phyloP scores from a whole-genome alignment of 2,329 filamentous ascomycete species.

The Penicillium sp. region DNA sequence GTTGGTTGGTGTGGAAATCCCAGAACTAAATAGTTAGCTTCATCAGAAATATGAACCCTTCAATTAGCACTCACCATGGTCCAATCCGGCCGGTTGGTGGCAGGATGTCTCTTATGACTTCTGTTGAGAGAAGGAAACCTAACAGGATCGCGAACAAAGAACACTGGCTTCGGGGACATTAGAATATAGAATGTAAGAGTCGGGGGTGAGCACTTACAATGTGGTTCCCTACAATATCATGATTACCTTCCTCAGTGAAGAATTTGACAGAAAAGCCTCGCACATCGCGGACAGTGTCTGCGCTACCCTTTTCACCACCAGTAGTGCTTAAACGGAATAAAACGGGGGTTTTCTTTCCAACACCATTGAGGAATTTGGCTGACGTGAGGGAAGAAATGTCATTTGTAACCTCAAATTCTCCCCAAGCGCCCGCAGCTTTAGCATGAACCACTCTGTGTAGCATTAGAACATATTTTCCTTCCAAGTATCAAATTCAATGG shows the following conservation, averaged over 20 bases:
- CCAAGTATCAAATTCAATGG: too few relatives aligned
- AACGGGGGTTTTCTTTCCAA: slow-evolving; percentile 57
- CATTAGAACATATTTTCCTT: neutral
- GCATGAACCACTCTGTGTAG: slow-evolving; percentile 55
- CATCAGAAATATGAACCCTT: neutral
- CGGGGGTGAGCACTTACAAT: slow-evolving; percentile 11
- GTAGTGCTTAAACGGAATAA: slow-evolving; percentile 52
- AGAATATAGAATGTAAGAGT: neutral
- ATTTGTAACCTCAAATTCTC: slow-evolving; percentile 61
- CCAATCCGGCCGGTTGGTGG: slow-evolving; percentile 64
- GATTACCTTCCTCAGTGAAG: slow-evolving; percentile 54
- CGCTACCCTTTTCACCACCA: slow-evolving; percentile 48
- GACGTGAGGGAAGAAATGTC: slow-evolving; percentile 56
- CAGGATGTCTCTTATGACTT: slow-evolving; percentile 66
- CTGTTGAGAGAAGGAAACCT: slow-evolving; percentile 50
- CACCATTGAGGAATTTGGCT: slow-evolving; percentile 54
- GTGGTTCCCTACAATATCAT: slow-evolving; percentile 28
- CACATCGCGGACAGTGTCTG: slow-evolving; percentile 52
- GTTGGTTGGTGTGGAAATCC: slow-evolving; percentile 58
- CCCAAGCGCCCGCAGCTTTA: slow-evolving; percentile 58
- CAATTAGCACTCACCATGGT: slow-evolving; percentile 46
- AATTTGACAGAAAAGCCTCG: slow-evolving; percentile 54
- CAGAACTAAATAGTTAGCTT: slow-evolving; percentile 50
- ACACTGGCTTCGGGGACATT: slow-evolving; percentile 35
- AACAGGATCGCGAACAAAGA: slow-evolving; percentile 48